phyloP scores from a whole-genome alignment of 148 eudicot species.

The Polygonum aviculare region DNA sequence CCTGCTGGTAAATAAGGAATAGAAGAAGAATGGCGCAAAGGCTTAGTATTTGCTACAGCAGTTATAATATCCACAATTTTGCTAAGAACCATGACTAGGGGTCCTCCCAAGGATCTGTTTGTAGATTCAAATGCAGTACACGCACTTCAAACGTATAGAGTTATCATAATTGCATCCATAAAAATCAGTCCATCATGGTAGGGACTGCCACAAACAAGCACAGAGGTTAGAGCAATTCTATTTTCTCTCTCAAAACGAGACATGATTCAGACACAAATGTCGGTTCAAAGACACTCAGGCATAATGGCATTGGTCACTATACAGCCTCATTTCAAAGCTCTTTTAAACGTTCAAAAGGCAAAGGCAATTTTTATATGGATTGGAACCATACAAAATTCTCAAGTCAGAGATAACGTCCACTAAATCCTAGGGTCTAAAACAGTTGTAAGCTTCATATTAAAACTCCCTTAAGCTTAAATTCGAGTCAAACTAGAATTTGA shows the following conservation, averaged over 20 bases:
- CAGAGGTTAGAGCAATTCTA: background rate
- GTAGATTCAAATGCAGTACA: background rate
- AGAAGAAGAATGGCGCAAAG: conserved; percentile 51
- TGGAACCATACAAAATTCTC: background rate
- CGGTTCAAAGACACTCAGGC: background rate
- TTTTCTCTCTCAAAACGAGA: background rate
- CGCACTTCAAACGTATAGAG: background rate
- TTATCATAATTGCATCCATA: conserved; percentile 1
- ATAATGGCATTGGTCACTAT: background rate
- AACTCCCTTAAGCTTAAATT: background rate
- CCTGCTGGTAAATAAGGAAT: conserved; percentile 51
- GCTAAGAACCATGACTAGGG: conserved; percentile 35
- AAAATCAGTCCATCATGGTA: background rate
- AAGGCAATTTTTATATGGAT: background rate
- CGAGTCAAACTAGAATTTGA: background rate
- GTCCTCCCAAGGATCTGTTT: background rate
- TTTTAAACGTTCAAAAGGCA: background rate
- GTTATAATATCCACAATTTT: conserved; percentile 52
- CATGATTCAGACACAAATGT: background rate
- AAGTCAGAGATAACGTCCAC: background rate
- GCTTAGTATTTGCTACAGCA: conserved; percentile 29
- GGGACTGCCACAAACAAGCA: conserved; percentile 5
- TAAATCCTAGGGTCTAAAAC: background rate
- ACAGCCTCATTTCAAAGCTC: background rate
- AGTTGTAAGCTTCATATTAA: background rate